Conservation (phyloP, 169 alveolate genomes). For the Plasmodium inui region DNA sequence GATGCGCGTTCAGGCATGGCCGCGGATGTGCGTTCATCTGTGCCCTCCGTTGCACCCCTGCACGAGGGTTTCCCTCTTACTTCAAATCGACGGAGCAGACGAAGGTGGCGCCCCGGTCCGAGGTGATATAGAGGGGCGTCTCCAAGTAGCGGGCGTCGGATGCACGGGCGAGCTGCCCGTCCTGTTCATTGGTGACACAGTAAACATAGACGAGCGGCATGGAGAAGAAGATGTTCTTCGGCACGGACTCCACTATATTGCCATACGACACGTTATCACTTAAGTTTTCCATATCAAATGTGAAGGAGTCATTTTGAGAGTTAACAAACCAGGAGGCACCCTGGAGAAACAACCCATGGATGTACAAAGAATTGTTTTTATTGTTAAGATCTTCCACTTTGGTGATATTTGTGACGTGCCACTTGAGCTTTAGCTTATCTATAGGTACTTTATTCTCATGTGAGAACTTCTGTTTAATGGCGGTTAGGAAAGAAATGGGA, state of each 20-base stretch:
- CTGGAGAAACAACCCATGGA: slow-evolving; percentile 66
- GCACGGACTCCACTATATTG: slow-evolving; percentile 54
- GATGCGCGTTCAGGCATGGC: not conserved
- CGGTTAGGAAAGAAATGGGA: slow-evolving; percentile 96
- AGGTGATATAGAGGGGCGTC: slow-evolving; percentile 52
- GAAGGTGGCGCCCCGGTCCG: slow-evolving; percentile 63
- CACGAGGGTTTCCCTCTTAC: not conserved
- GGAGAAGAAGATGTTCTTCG: slow-evolving; percentile 48
- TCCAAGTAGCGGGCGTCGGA: slow-evolving; percentile 23
- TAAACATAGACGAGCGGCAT: slow-evolving; percentile 65
- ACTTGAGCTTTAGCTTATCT: slow-evolving; percentile 54
- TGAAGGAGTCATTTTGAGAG: slow-evolving; percentile 53
- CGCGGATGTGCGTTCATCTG: not conserved
- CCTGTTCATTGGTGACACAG: slow-evolving; percentile 56
- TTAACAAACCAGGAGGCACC: slow-evolving; percentile 70
- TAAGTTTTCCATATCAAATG: slow-evolving; percentile 33
- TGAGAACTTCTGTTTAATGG: slow-evolving; percentile 90
- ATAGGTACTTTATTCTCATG: slow-evolving; percentile 67
- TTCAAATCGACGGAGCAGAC: slow-evolving; percentile 64
- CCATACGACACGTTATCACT: slow-evolving; percentile 52
- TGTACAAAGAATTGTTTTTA: slow-evolving; percentile 60
- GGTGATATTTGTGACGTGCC: slow-evolving; percentile 69
- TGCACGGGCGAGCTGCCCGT: slow-evolving; percentile 7
- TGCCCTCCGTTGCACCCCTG: not conserved
- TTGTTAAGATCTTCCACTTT: slow-evolving; percentile 63